A percentile compares a stretch with the other conserved stretches of the same genome.
phyloP scores from a whole-genome alignment of 208 protist genomes.

The Porcisia deanei region DNA sequence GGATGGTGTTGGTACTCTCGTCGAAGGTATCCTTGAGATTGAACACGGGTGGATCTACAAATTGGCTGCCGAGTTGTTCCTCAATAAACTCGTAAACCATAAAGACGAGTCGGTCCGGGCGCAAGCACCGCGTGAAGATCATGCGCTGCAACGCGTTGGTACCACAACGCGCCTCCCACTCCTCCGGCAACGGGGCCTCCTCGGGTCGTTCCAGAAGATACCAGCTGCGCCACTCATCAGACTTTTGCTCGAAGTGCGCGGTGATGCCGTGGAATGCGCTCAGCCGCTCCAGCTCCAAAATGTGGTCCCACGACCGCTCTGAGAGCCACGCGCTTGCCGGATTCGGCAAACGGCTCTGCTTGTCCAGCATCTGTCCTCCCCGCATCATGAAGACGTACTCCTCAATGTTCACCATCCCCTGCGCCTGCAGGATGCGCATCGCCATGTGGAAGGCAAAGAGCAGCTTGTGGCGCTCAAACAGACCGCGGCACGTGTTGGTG shows the following conservation, averaged over 20 bases:
- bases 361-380: constrained; percentile 96
- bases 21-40: constrained; percentile 96
- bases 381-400: constrained; percentile 99
- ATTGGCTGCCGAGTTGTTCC: constrained; percentile 93
- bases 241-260: constrained; percentile 94
- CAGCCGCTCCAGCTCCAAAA: constrained; percentile 97
- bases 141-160: constrained; percentile 96
- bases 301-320: constrained; percentile 96
- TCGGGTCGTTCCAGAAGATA: constrained; percentile 95
- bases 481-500: constrained; percentile 96
- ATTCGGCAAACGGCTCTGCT: constrained; percentile 93
- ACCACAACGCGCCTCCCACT: constrained; percentile 92
- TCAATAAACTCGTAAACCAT: constrained; percentile 97
- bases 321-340: constrained; percentile 96
- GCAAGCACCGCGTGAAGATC: constrained; percentile 97
- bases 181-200: constrained; percentile 93
- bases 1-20: constrained; percentile 91
- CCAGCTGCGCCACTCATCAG: constrained; percentile 95
- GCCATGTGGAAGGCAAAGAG: constrained; percentile 99
- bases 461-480: constrained; percentile 99
- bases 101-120: constrained; percentile 97
- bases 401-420: constrained; percentile 91
- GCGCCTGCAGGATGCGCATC: constrained; percentile 94
- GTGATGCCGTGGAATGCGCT: constrained; percentile 95
- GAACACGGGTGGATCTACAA: constrained; percentile 96